Evolutionary conservation across 2,329 filamentous ascomycete species (phyloP).

Genomic region (Calonectria naviculata): DNA sequence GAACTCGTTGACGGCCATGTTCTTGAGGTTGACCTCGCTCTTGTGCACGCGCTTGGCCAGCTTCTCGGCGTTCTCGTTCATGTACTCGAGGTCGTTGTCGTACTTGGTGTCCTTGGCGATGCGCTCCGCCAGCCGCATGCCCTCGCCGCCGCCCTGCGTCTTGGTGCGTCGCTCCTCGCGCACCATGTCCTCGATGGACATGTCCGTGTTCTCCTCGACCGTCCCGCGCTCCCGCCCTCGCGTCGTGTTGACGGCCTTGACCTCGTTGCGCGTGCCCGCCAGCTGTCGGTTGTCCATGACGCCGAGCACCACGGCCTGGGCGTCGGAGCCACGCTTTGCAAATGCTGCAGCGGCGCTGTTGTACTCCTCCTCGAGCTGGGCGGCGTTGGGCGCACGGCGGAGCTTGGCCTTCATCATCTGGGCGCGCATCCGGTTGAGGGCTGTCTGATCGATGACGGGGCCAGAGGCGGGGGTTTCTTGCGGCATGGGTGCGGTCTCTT

Average conservation of each 20-base stretch:
- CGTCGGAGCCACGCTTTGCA: slow-evolving; percentile 62
- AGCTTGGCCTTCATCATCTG: slow-evolving; percentile 97
- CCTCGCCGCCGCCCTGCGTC: slow-evolving; percentile 82
- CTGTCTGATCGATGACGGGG: slow-evolving; percentile 75
- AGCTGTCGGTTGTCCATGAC: slow-evolving; percentile 92
- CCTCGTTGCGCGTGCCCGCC: slow-evolving; percentile 78
- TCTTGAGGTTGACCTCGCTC: slow-evolving; percentile 88
- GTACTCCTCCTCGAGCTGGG: slow-evolving; percentile 85
- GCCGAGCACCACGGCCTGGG: slow-evolving; percentile 78
- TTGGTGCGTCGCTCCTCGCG: slow-evolving; percentile 90
- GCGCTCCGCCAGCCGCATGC: slow-evolving; percentile 84
- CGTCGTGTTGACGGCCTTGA: slow-evolving; percentile 81
- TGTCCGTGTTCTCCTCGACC: slow-evolving; percentile 93
- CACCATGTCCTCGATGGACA: slow-evolving; percentile 97
- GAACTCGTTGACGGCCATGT: slow-evolving; percentile 86
- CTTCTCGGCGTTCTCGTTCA: slow-evolving; percentile 95
- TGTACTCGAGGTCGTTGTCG: slow-evolving; percentile 92
- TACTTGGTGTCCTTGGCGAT: slow-evolving; percentile 96
- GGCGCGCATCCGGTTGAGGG: slow-evolving; percentile 89
- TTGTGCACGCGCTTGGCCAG: slow-evolving; percentile 89
- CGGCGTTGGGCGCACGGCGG: slow-evolving; percentile 78
- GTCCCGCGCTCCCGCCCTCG: slow-evolving; percentile 85
- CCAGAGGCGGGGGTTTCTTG: slow-evolving; percentile 48
- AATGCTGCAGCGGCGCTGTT: slow-evolving; percentile 77
- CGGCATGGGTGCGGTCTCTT: slow-evolving; percentile 66